Evolutionary conservation across 2,329 filamentous ascomycete genomes (phyloP), one percentile per base, ranked within the genome.

Genomic region (Calonectria pauciramosa): DNA sequence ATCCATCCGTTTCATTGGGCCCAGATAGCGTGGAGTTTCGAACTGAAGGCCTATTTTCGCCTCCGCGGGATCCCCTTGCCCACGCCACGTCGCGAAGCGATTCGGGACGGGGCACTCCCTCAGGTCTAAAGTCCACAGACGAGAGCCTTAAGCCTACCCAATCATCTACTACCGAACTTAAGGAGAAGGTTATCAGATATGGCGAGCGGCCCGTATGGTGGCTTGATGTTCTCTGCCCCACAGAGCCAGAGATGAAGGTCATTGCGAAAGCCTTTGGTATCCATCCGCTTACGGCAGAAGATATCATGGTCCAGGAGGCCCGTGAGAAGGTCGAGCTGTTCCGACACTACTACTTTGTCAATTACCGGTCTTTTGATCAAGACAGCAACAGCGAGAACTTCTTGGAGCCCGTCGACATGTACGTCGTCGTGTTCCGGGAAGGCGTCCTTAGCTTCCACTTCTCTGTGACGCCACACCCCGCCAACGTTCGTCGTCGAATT

Each of bases 261-360:
- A 90, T 99, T 51, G 93, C 95, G 36, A 98, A 97, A 82, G 91
- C 97, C 0, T 99, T 99, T 83, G 95, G 96, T 20, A 98, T 99
- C 74, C 97, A 99, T 86, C 96, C 97, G 0, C 87, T 99, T 73
- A 99, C 97, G 0, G 94, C 95, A 2, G 97, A 99, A 85, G 97
- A 99, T 83, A 98, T 99, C 80, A 94, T 99, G 90, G 93, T 98
- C 88, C 95, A 99, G 84, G 97, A 99, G 87, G 95, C 96, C 51
- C 96, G 97, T 28, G 97, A 99, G 83, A 99, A 99, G 86, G 97
- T 99, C 0, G 97, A 99, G 84, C 90, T 99, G 1, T 99, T 99
- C 88, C 93, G 95, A 41, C 94, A 98, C 83, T 99, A 99, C 87
- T 99, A 99, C 85, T 98, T 99, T 82, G 95, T 99, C 86, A 99